phyloP scores from a whole-genome alignment of 163 green algal species.

The Scenedesmus sp. region DNA sequence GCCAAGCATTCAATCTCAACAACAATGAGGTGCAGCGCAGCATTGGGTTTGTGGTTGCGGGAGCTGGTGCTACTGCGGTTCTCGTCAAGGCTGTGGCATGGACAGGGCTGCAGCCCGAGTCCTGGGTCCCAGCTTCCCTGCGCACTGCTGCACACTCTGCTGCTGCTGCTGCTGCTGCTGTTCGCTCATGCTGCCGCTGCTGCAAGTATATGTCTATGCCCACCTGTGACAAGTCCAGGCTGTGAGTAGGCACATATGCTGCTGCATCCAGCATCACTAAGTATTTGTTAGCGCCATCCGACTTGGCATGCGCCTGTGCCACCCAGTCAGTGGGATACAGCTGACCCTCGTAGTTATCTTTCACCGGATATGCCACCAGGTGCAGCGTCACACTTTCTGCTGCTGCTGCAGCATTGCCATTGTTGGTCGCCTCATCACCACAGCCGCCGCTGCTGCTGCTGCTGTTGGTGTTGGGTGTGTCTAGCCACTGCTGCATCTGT shows the following conservation, averaged over 20 bases:
- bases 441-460: neutral
- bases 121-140: no score
- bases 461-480: neutral
- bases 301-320: conserved; percentile 18
- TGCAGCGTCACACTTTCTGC: conserved; percentile 19
- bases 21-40: no score
- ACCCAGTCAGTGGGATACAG: conserved; percentile 63
- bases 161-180: no score
- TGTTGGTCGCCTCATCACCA: neutral
- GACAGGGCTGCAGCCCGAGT: no score
- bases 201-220: neutral
- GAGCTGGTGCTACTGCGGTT: no score
- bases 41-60: no score
- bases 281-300: conserved; percentile 18
- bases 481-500: conserved; percentile 64
- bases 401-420: neutral
- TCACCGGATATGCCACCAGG: conserved; percentile 74
- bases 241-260: conserved; percentile 58
- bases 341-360: conserved; percentile 74
- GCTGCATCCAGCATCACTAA: conserved; percentile 65
- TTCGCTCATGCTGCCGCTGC: neutral
- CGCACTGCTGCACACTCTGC: no score
- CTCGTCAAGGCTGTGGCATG: no score
- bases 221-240: conserved; percentile 62
- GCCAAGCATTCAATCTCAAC: no score